phyloP scores from a whole-genome alignment of 2,329 filamentous ascomycete genomes.

The Ceratocystis harringtonii region DNA sequence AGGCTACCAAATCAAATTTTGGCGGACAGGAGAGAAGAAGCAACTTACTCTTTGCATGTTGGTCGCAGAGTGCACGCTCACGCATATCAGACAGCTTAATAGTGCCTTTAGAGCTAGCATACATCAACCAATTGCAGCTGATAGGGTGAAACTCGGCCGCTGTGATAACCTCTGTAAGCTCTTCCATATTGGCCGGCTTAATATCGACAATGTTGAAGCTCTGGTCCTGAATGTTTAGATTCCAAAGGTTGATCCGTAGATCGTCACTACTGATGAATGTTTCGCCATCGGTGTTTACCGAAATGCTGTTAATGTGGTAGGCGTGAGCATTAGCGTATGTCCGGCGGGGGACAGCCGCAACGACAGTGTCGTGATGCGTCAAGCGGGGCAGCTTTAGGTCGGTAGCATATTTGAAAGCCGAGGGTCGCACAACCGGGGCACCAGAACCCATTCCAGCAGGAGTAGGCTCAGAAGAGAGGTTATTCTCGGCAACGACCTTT shows the following conservation, averaged over 20 bases:
- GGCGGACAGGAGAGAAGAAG: conserved; percentile 11
- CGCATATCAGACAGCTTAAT: conserved; percentile 99
- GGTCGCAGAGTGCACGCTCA: conserved; percentile 87
- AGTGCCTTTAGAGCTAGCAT: conserved; percentile 95
- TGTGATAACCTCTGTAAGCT: conserved; percentile 96
- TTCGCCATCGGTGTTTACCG: conserved; percentile 98
- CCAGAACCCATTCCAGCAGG: conserved; percentile 61
- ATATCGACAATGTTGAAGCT: conserved; percentile 99
- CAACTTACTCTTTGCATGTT: conserved; percentile 73
- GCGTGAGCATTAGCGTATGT: conserved; percentile 97
- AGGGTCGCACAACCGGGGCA: conserved; percentile 52
- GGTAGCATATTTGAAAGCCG: conserved; percentile 59
- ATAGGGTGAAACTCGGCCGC: conserved; percentile 93
- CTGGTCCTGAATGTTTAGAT: conserved; percentile 96
- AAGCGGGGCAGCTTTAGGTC: conserved; percentile 88
- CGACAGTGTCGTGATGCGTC: conserved; percentile 95
- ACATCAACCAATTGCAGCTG: conserved; percentile 99
- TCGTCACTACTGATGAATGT: conserved; percentile 99
- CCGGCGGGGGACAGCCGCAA: conserved; percentile 85
- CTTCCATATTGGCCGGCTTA: conserved; percentile 99
- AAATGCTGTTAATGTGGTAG: conserved; percentile 99
- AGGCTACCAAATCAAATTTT: neutral
- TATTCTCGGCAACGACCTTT: conserved; percentile 98
- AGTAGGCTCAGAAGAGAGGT: conserved; percentile 85
- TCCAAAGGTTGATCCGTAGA: conserved; percentile 95